Evolutionary conservation across 2,329 filamentous ascomycete genomes (phyloP), one percentile per base, ranked within the genome.

Genomic region (Pseudocercospora fuligena): DNA sequence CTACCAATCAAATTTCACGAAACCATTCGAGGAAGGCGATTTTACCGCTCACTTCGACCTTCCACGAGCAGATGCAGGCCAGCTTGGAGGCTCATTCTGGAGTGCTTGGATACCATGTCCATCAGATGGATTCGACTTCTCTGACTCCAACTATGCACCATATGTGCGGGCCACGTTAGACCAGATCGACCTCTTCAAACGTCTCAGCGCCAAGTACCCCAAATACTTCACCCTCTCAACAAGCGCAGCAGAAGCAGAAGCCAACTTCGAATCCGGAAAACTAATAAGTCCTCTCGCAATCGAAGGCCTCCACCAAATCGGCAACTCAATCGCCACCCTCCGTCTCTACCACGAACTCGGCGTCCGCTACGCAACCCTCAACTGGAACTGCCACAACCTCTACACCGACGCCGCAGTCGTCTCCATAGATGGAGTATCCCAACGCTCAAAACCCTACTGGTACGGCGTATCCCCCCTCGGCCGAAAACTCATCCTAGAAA

Each of bases 221-320:
- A 80, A 85, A 16, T 84, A 89, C 72, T 93, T 96, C 79, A 92
- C 92, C 1, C 85, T 86, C 0, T 82, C 86, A 0, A 80, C 80
- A 0, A 86, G 89, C 73, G 88, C 88, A 71, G 83, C 82, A 57
- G 85, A 86, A 31, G 92, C 91, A 3, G 76, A 89, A 43, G 76
- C 83, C 1, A 87, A 88, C 19, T 84, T 83, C 67, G 65, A 77
- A 5, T 47, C 74, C 2, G 78, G 79, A 23, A 81, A 78, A 70
- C 83, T 96, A 59, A 91, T 95, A 74, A 94, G 91, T 0, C 91
- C 92, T 0, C 81, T 94, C 3, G 92, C 90, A 2, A 88, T 96
- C 61, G 93, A 97, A 80, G 94, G 94, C 3, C 86, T 97, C 7
- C 94, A 98, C 76, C 94, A 97, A 74, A 96, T 98, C 72, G 94